Evolutionary conservation across 2,329 filamentous ascomycete genomes (phyloP).

Genomic region (Magnaporthiopsis incrustans): DNA sequence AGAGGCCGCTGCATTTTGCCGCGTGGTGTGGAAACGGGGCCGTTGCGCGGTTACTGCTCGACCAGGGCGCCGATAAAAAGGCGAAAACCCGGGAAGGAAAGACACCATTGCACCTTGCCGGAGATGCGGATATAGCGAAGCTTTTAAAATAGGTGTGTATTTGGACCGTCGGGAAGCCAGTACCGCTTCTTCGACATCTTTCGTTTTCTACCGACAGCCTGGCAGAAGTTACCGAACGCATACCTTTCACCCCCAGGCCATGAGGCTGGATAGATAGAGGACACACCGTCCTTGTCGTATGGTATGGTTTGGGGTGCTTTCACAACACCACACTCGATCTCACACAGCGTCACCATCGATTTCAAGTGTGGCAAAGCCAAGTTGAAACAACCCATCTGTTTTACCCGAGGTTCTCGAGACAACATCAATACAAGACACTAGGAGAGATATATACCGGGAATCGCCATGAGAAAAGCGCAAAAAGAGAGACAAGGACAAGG

Average conservation of each 20-base stretch:
- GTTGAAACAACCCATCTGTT: no score
- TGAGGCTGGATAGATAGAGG: not conserved
- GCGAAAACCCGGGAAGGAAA: no score
- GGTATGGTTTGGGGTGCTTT: not conserved
- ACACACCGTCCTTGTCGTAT: not conserved
- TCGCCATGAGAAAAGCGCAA: not conserved
- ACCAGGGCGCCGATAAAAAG: not conserved
- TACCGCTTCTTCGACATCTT: no score
- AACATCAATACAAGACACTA: not conserved
- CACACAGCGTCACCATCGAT: no score
- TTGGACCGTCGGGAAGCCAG: no score
- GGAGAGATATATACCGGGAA: not conserved
- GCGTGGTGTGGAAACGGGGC: not conserved
- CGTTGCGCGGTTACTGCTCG: not conserved
- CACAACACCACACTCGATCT: not conserved
- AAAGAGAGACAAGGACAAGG: not conserved
- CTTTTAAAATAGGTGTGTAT: no score
- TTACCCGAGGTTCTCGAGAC: not conserved
- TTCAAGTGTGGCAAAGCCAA: not conserved
- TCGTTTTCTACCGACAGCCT: no score
- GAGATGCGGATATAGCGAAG: not conserved
- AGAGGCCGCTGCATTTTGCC: not conserved
- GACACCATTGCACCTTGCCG: not conserved
- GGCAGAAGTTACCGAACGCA: not conserved
- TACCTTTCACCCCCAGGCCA: no score